Evolutionary conservation across 2,329 filamentous ascomycete species (phyloP), one percentile per base, ranked within the genome.

Genomic region (Cladosporium sp.): DNA sequence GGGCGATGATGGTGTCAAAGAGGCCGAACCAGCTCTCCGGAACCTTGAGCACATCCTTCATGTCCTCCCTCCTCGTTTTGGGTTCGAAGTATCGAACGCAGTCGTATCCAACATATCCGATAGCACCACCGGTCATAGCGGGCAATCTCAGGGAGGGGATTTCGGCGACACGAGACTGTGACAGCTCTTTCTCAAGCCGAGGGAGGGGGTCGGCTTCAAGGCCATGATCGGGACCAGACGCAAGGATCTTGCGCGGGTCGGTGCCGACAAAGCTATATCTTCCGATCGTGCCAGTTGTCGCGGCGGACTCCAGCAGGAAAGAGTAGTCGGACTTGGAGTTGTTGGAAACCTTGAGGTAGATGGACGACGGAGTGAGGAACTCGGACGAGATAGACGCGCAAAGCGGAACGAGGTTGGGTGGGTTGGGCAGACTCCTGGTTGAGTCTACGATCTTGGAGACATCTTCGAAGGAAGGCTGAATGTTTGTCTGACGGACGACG

Each of bases 41-140:
- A 40, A 97, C 88, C 55, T 86, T 75, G 18, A 97, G 79, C 31
- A 95, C 80, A 71, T 98, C 93, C 71, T 93, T 86, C 77, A 96
- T 83, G 2, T 58, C 54, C 42, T 89, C 83, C 46, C 90, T 82
- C 22, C 84, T 85, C n/a, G 93, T 97, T 78, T 91, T 95, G 56
- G 93, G 93, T 77, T 98, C 93, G 62, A 98, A 98, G 73, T 97
- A 97, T 66, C 86, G 85, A 63, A 98, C 89, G 70, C 93, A 98
- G 69, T 98, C 93, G 67, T 98, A 98, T 49, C 91, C 91, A 5
- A 97, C 89, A 69, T 97, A 98, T 55, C 93, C 93, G 63, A 98
- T 89, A 10, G 91, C 93, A 46, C 93, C 93, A 38, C 91, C 93
- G 0, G 88, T 89, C 73, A 98, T 76, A 22, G 89, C 87, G 48